phyloP scores from a whole-genome alignment of 106 monocot species.

The Apostasia ramifera region DNA sequence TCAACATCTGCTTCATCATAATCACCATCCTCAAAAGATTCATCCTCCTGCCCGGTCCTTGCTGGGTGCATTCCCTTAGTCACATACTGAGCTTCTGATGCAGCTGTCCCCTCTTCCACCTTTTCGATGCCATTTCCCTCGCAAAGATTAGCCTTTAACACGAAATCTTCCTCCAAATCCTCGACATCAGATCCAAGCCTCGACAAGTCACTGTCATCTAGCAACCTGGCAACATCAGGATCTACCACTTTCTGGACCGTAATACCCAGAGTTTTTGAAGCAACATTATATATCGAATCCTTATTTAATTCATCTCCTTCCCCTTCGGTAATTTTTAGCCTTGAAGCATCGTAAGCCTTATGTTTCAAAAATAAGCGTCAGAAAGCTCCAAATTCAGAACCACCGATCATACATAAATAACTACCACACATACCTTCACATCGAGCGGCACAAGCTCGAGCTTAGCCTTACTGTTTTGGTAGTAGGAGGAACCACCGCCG shows the following conservation, averaged over 20 bases:
- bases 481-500: constrained; percentile 56
- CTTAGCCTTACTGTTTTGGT: constrained; percentile 49
- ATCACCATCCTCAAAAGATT: constrained; percentile 3
- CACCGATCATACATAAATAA: neutral
- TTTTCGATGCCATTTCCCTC: constrained; percentile 25
- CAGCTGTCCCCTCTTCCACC: constrained; percentile 8
- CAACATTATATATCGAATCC: constrained; percentile 34
- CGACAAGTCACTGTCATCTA: constrained; percentile 68
- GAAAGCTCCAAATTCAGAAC: neutral
- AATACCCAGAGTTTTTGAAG: constrained; percentile 39
- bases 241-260: constrained; percentile 63
- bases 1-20: constrained; percentile 11
- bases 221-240: constrained; percentile 60
- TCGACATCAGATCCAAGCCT: constrained; percentile 80
- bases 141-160: constrained; percentile 52
- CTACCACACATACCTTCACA: constrained; percentile 38
- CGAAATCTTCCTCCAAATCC: constrained; percentile 96
- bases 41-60: constrained; percentile 7
- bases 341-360: constrained; percentile 81
- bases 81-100: neutral
- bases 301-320: constrained; percentile 10
- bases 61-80: neutral
- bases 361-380: neutral
- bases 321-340: constrained; percentile 24
- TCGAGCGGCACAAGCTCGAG: constrained; percentile 62